Evolutionary conservation across 2,329 filamentous ascomycete genomes (phyloP), one percentile per base, ranked within the genome.

Genomic region (Talaromyces pinophilus): DNA sequence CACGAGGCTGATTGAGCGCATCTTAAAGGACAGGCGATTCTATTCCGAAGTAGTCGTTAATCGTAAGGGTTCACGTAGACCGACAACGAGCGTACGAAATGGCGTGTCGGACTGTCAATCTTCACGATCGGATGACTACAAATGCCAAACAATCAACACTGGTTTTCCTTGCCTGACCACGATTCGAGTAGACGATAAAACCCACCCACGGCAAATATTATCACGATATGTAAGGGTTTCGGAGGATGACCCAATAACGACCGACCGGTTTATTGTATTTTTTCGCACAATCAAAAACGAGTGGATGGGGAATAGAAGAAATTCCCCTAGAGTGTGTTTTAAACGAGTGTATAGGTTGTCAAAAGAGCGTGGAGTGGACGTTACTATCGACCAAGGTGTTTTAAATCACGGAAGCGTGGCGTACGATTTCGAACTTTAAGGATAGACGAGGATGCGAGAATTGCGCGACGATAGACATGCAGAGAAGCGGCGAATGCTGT

Each of bases 1-100:
- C 44, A 76, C 72, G 46, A 74, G 68, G 38, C 71, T 68, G 40
- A 70, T 71, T 57, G 71, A 65, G 46, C 76, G 72, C 77, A 79
- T 79, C 22, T 67, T 73, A 71, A 44, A 33, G 48, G 46, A 52
- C 46, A 52, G 25, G 22, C 19, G 15, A 59, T 25, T 46, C 42
- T 42, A 57, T 44, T 64, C 25, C 52, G 33, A 35, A 38, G 38
- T 11, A 6, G 38, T 59, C 52, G 62, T 64, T 59, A 59, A 42
- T 64, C 62, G 62, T 57, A 48, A 57, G 13, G 6, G 19, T 50
- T 55, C 30, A 59, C 40, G 57, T 5, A 30, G 40, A 30, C 15
- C 54, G 33, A 57, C 33, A 57, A 40, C 17, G 28, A 35, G 30
- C 7, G 52, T 35, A 55, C 48, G n/a, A 38, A 40, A 42, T 44